These are phyloP conservation scores for Coniferiporia sulphurascens DNA, from an alignment of 1,284 basidiomycete species.

Conservation along the genomic window DNA sequence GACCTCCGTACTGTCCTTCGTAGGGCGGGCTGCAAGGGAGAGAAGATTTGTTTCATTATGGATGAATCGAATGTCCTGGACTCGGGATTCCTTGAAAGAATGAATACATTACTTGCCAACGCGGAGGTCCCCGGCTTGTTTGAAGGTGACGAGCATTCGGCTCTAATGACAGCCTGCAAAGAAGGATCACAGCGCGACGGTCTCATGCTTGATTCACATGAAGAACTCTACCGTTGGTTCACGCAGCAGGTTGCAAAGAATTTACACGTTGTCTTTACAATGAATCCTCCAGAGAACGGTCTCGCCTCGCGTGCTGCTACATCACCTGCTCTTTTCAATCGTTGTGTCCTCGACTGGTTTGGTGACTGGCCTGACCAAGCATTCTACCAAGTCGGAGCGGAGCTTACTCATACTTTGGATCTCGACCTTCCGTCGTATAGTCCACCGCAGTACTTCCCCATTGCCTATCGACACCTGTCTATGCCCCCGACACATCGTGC, in stretches of 20 bases:
- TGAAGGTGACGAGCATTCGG: slow-evolving; percentile 95
- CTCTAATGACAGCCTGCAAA: slow-evolving; percentile 97
- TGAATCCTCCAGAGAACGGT: slow-evolving; percentile 98
- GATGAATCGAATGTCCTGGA: slow-evolving; percentile 99
- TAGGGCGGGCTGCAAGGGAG: slow-evolving; percentile 94
- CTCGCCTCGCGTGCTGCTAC: slow-evolving; percentile 94
- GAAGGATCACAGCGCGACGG: slow-evolving; percentile 98
- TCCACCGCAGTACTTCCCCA: slow-evolving; percentile 79
- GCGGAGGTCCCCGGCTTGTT: slow-evolving; percentile 99
- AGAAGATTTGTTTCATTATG: slow-evolving; percentile 99
- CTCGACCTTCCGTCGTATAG: slow-evolving; percentile 79
- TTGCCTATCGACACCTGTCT: slow-evolving; percentile 78
- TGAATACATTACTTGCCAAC: slow-evolving; percentile 98
- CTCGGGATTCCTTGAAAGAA: slow-evolving; percentile 96
- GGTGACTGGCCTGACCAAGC: slow-evolving; percentile 98
- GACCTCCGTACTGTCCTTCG: slow-evolving; percentile 92
- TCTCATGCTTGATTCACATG: slow-evolving; percentile 95
- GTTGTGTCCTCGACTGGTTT: slow-evolving; percentile 98
- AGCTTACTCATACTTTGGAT: slow-evolving; percentile 90
- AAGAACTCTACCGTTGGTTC: slow-evolving; percentile 97
- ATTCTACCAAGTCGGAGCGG: slow-evolving; percentile 93
- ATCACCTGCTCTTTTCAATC: slow-evolving; percentile 96
- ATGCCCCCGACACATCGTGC: slow-evolving; percentile 81
- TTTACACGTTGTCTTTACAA: slow-evolving; percentile 96
- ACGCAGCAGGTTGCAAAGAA: slow-evolving; percentile 96